These are phyloP conservation scores for Tetracladium marchalianum DNA, from an alignment of 495 filamentous ascomycete genomes.

Conservation along the genomic window DNA sequence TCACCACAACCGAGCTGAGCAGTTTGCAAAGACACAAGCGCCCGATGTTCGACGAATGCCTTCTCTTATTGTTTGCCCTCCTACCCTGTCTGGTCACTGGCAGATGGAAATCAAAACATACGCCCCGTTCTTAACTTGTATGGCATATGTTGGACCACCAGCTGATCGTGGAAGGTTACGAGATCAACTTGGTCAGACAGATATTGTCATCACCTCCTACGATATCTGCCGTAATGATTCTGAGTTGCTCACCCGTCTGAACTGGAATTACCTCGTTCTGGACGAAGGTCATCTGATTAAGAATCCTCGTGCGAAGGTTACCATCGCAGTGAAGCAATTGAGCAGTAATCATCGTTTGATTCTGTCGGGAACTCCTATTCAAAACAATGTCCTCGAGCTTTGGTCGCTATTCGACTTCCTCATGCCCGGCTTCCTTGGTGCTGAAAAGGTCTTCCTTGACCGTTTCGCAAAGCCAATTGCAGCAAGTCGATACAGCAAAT, in stretches of 20 bases:
- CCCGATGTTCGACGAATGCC: conserved; percentile 71
- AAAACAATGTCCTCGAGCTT: conserved; percentile 96
- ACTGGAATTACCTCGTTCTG: conserved; percentile 94
- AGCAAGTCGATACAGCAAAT: conserved; percentile 87
- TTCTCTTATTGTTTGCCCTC: conserved; percentile 90
- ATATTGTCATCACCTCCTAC: conserved; percentile 94
- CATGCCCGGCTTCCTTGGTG: conserved; percentile 98
- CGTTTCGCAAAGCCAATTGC: conserved; percentile 97
- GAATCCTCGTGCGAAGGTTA: conserved; percentile 92
- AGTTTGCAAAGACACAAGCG: conserved; percentile 69
- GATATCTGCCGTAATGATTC: conserved; percentile 94
- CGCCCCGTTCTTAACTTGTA: conserved; percentile 82
- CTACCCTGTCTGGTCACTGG: conserved; percentile 97
- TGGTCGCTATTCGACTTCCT: conserved; percentile 99
- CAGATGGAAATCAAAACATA: conserved; percentile 93
- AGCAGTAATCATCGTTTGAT: conserved; percentile 89
- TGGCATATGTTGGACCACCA: conserved; percentile 85
- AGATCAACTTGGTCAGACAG: conserved; percentile 57
- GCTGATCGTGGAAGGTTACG: conserved; percentile 62
- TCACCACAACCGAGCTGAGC: conserved; percentile 85
- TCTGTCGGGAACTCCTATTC: conserved; percentile 92
- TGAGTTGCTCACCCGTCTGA: conserved; percentile 70
- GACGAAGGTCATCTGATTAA: conserved; percentile 98
- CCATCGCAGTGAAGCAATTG: conserved; percentile 78
- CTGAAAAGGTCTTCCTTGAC: conserved; percentile 96